Base-by-base conservation (phyloP, 176 grass and related monocot species). In the Oryza glumipatula region DNA sequence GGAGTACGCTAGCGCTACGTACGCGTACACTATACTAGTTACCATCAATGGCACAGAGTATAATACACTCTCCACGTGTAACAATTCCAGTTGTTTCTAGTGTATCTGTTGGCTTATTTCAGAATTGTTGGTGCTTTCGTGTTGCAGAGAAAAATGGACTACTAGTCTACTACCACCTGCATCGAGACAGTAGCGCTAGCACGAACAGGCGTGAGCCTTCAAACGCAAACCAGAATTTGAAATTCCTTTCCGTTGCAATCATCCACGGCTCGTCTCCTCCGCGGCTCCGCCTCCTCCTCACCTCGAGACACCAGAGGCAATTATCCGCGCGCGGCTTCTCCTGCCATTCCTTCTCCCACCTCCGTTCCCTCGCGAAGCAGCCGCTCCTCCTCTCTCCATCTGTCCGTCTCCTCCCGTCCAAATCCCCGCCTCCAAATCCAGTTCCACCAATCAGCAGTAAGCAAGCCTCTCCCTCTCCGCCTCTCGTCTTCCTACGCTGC, bases 381-480 rank as follows among this genome's bases (percentile, higher is more conserved):
- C 71, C 14, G 11, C 58, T 61, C 19, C 30, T 9, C 10, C 4
- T 33, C 4, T 36, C 35, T 0, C 69, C 60, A 76, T 43, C 64
- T 39, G 70, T 76, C 67, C 49, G 28, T 12, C 70, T 63, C 58
- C 58, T 23, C n/a, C 3, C 2, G 19, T 1, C 6, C 52, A 54
- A 54, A 75, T 45, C 41, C 58, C 72, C 72, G 2, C 43, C 43
- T 24, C 70, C 26, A 17, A 51, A 35, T 52, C 82, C 35, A 14
- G 14, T 26, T 71, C 60, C 68, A 47, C 43, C 72, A 11, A 3
- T 22, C 13, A 46, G 87, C 17, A 46, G 87, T 76, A 77, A 85
- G 72, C 48, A 72, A 85, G 72, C 39, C 5, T 70, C 66, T 36
- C 41, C 11, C n/a, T 19, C 36, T 60, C 9, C 32, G 3, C 9